A percentile compares a stretch with the other conserved stretches of the same genome.
phyloP scores from a whole-genome alignment of 371 early-diverging fungal species.

The Circinella minor region DNA sequence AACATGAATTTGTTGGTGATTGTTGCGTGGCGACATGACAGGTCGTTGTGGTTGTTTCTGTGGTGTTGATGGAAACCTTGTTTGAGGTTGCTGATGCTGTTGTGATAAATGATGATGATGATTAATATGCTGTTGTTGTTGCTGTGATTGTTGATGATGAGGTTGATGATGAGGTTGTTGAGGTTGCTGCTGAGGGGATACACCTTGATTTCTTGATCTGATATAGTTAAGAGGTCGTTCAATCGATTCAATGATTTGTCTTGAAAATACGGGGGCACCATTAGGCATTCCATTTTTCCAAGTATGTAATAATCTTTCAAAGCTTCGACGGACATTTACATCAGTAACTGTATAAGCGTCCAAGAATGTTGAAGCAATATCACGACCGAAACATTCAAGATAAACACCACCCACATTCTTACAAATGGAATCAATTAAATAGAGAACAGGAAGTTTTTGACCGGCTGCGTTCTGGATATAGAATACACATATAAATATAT shows the following conservation, averaged over 20 bases:
- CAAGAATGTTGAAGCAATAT: slow-evolving; percentile 72
- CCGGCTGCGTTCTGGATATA: slow-evolving; percentile 66
- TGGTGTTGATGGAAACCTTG: background rate
- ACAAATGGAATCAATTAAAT: slow-evolving; percentile 91
- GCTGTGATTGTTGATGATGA: background rate
- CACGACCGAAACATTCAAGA: slow-evolving; percentile 68
- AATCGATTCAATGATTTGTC: slow-evolving; percentile 57
- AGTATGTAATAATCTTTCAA: slow-evolving; percentile 78
- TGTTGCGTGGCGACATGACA: slow-evolving; percentile 19
- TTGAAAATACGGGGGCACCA: slow-evolving; percentile 66
- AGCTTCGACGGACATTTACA: slow-evolving; percentile 58
- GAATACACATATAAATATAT: background rate
- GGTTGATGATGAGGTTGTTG: slow-evolving; percentile 8
- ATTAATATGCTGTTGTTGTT: background rate
- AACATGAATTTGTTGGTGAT: slow-evolving; percentile 53
- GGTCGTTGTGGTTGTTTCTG: background rate
- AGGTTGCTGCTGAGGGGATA: slow-evolving; percentile 19
- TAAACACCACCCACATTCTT: slow-evolving; percentile 89
- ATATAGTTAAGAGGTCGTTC: slow-evolving; percentile 58
- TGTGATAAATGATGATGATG: background rate
- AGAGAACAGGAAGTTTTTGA: slow-evolving; percentile 86
- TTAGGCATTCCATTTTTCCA: slow-evolving; percentile 80
- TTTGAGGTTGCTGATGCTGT: background rate
- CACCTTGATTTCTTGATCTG: slow-evolving; percentile 30
- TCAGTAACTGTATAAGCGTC: slow-evolving; percentile 77